These are phyloP conservation scores for Mycena polygramma DNA, from an alignment of 768 basidiomycete species.

Conservation along the genomic window DNA sequence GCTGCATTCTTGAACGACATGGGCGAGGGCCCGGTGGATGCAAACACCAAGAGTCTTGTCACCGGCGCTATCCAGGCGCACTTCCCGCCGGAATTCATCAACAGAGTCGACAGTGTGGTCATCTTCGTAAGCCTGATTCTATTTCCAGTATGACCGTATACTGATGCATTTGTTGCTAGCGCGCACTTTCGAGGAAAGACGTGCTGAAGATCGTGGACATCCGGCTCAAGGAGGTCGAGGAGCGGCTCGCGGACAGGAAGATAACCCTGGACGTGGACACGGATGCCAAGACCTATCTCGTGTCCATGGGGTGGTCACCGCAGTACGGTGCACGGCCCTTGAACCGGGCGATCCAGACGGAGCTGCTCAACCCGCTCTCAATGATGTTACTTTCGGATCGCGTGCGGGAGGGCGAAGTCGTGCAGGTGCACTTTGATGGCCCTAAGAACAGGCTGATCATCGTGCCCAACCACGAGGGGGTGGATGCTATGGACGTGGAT, in stretches of 20 bases:
- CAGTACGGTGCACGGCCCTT: slow-evolving; percentile 93
- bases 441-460: slow-evolving; percentile 84
- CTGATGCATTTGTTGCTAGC: slow-evolving; percentile 57
- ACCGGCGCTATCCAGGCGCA: slow-evolving; percentile 84
- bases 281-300: slow-evolving; percentile 82
- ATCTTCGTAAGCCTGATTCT: slow-evolving; percentile 70
- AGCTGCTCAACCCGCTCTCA: slow-evolving; percentile 92
- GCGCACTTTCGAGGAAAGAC: slow-evolving; percentile 80
- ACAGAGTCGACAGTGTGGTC: slow-evolving; percentile 89
- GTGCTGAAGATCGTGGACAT: slow-evolving; percentile 91
- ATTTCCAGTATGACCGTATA: slow-evolving; percentile 40
- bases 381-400: slow-evolving; percentile 86
- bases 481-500: slow-evolving; percentile 57
- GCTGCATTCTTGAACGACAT: slow-evolving; percentile 82
- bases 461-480: slow-evolving; percentile 85
- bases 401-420: slow-evolving; percentile 85
- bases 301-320: slow-evolving; percentile 82
- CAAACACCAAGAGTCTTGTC: slow-evolving; percentile 73
- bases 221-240: slow-evolving; percentile 87
- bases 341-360: slow-evolving; percentile 91
- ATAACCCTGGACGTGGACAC: slow-evolving; percentile 83
- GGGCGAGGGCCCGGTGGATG: slow-evolving; percentile 76
- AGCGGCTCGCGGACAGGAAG: slow-evolving; percentile 83
- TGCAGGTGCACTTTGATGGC: slow-evolving; percentile 83
- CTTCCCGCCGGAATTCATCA: slow-evolving; percentile 95